A percentile compares a stretch with the other conserved stretches of the same genome.
phyloP scores from a whole-genome alignment of 2,329 filamentous ascomycete genomes.

The Alternaria sp. region DNA sequence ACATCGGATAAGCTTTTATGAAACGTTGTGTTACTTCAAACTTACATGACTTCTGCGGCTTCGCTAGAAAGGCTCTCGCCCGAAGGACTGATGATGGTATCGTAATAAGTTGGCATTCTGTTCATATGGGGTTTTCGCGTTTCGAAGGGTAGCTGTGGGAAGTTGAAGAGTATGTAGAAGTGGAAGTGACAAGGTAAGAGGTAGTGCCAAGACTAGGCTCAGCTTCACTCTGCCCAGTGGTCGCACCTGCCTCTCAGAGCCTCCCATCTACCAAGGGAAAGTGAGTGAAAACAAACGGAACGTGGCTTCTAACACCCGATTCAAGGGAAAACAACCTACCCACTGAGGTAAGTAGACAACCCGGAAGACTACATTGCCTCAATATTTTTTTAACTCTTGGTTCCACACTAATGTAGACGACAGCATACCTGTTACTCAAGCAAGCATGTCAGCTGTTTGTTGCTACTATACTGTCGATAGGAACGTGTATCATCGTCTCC shows the following conservation, averaged over 20 bases:
- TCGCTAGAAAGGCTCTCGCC: neutral
- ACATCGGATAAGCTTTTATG: rapidly evolving
- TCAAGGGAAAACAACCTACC: rapidly evolving
- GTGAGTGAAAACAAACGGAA: neutral
- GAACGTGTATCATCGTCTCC: neutral
- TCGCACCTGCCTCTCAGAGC: neutral
- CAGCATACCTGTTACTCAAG: neutral
- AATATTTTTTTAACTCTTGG: neutral
- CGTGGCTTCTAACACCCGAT: neutral
- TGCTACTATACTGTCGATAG: neutral
- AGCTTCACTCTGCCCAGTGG: neutral
- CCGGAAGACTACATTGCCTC: neutral
- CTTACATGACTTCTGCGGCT: neutral
- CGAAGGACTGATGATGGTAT: neutral
- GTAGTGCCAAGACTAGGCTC: neutral
- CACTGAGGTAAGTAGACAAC: neutral
- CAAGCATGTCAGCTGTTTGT: no score
- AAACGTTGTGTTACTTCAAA: neutral
- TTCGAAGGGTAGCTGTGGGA: neutral
- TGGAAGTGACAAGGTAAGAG: neutral
- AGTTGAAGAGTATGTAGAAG: neutral
- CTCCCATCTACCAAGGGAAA: neutral
- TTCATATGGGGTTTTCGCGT: neutral
- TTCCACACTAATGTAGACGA: neutral
- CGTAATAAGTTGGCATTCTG: neutral